Evolutionary conservation across 495 filamentous ascomycete species (phyloP), one percentile per base, ranked within the genome.

Genomic region (Penicillium samsonianum): DNA sequence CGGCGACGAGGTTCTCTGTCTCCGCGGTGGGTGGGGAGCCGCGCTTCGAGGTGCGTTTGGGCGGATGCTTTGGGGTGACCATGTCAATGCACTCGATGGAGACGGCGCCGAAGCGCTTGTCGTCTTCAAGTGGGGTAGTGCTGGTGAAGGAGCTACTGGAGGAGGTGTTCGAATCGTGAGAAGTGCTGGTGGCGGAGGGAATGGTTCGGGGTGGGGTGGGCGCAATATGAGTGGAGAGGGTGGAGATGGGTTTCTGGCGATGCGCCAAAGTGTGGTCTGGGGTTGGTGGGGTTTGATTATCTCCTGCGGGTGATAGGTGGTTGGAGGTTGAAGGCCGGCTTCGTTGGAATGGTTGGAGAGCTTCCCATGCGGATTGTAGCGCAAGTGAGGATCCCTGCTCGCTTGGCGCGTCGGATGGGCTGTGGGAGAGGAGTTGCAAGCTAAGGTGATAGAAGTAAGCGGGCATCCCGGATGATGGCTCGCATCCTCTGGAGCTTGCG

Each of bases 381-480:
- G 71, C 55, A 14, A 54, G 35, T 8, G 64, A 61, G 35, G 63
- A 54, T 19, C 48, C 42, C 55, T 38, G 41, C 16, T 80, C 74
- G 12, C 31, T 19, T 52, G 61, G 49, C 0, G 10, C 26, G 4
- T 20, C 10, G 16, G 78, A 73, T 58, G 82, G 70, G 71, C 88
- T 87, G 50, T 59, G 53, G 6, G 43, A 47, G 40, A 74, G 65
- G 14, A 97, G 79, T 80, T 98, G 93, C 66, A 98, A 83, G 63
- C 86, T 86, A 28, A 98, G 70, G 66, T 98, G 93, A 65, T 92
- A 98, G 73, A 91, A 92, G 74, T 94, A 96, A 33, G 88, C 85
- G 76, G 90, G 89, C 91, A 90, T 86, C 54, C 67, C 72, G 73
- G 62, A 61, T 58, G 60, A 69, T 66, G 50, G 54, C 57, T 75